These are phyloP conservation scores for Xylaria sp. DNA, from an alignment of 2,329 filamentous ascomycete genomes.

Conservation along the genomic window DNA sequence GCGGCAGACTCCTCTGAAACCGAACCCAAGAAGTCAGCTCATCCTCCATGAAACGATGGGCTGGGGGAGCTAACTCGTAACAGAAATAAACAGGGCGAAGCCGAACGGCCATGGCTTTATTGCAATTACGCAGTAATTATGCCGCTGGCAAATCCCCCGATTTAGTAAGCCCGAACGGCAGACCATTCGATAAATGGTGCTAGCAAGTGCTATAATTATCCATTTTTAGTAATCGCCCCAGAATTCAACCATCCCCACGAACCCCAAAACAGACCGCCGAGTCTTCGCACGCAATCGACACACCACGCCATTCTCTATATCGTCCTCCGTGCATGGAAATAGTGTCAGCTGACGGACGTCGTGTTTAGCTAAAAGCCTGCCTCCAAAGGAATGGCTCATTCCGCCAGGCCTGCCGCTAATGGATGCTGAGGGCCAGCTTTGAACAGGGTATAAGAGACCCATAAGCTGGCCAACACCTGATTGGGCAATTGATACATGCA, in stretches of 20 bases:
- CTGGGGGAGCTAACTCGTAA: background rate
- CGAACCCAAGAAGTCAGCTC: constrained; percentile 4
- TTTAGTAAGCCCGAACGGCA: constrained; percentile 33
- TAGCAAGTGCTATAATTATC: constrained; percentile 34
- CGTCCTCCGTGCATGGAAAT: constrained; percentile 21
- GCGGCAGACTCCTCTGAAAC: background rate
- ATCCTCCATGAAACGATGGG: constrained; percentile 16
- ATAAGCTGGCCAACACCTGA: constrained; percentile 8
- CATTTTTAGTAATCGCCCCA: constrained; percentile 32
- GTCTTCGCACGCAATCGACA: constrained; percentile 7
- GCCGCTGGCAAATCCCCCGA: constrained; percentile 18
- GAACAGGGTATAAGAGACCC: constrained; percentile 17
- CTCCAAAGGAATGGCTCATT: constrained; percentile 22
- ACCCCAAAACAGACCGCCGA: constrained; percentile 4
- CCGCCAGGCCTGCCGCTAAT: constrained; percentile 13
- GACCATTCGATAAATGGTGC: constrained; percentile 29
- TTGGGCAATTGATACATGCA: constrained; percentile 16
- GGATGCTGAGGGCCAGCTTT: background rate
- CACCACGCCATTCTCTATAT: constrained; percentile 17
- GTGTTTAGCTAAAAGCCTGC: background rate
- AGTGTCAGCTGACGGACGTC: constrained; percentile 29
- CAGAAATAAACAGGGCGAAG: background rate
- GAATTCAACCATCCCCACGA: constrained; percentile 16
- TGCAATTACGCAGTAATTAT: constrained; percentile 3
- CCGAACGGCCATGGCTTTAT: background rate